Evolutionary conservation across 1,284 basidiomycete genomes (phyloP).

Genomic region (Filobasidium uniguttulatum): DNA sequence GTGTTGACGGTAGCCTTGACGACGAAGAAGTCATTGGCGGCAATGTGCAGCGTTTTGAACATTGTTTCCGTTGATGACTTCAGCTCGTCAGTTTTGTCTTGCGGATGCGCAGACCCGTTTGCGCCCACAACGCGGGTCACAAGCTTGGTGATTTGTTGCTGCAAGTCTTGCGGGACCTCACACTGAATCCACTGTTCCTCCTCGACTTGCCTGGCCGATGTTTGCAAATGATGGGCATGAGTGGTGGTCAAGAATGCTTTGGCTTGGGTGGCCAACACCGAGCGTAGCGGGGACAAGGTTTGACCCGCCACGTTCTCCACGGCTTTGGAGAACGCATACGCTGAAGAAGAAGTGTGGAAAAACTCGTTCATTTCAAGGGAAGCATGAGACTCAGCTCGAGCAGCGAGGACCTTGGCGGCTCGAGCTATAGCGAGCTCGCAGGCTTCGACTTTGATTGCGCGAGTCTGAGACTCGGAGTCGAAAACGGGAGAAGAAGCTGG

Average conservation of each 20-base stretch:
- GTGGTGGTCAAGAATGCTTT: conserved; percentile 75
- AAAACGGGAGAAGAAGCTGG: no score
- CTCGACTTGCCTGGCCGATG: conserved; percentile 68
- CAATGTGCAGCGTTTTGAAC: conserved; percentile 69
- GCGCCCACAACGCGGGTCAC: conserved; percentile 75
- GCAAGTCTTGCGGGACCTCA: conserved; percentile 55
- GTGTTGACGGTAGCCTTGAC: conserved; percentile 75
- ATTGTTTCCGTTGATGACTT: neutral
- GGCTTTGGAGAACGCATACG: conserved; percentile 76
- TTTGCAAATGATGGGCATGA: conserved; percentile 67
- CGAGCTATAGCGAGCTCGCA: conserved; percentile 73
- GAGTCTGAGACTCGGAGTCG: no score
- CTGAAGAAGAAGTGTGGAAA: conserved; percentile 63
- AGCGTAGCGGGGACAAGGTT: conserved; percentile 84
- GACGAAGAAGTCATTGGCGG: conserved; percentile 67
- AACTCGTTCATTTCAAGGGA: conserved; percentile 59
- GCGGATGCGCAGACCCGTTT: conserved; percentile 32
- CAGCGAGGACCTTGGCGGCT: conserved; percentile 59
- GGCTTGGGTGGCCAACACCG: conserved; percentile 62
- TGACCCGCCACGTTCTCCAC: conserved; percentile 71
- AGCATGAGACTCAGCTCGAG: conserved; percentile 65
- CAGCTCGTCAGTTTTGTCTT: conserved; percentile 43
- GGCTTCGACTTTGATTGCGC: conserved; percentile 57
- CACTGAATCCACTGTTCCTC: conserved; percentile 47
- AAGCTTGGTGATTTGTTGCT: conserved; percentile 58